Conservation (phyloP, 2,329 filamentous ascomycete species). For the Cryphonectria nitschkei region DNA sequence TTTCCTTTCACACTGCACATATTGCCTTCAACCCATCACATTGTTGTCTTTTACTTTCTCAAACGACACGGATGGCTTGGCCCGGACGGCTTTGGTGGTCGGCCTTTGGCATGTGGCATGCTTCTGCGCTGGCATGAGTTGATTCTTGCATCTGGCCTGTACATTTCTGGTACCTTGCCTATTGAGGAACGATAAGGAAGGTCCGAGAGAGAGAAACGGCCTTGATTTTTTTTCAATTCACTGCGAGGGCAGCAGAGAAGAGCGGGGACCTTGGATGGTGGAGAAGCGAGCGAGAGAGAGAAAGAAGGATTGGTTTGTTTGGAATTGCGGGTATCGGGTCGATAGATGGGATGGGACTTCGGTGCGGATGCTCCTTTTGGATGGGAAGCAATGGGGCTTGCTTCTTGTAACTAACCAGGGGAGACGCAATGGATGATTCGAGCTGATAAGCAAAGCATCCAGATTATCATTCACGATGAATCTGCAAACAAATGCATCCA, state of each 20-base stretch:
- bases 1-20: neutral
- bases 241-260: neutral
- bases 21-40: neutral
- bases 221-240: neutral
- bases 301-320: neutral
- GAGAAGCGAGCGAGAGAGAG: too few relatives aligned
- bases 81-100: neutral
- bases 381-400: neutral
- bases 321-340: neutral
- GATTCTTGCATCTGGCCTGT: neutral
- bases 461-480: neutral
- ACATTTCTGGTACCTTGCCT: neutral
- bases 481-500: neutral
- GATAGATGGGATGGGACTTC: neutral
- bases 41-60: neutral
- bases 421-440: neutral
- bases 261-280: too few relatives aligned
- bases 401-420: neutral
- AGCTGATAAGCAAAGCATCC: neutral
- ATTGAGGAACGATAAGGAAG: neutral
- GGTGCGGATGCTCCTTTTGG: neutral
- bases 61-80: neutral
- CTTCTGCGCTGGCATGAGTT: neutral
- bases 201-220: neutral
- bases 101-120: neutral